These are phyloP conservation scores for Deakozyma indianensis DNA, from an alignment of 805 yeast genomes.

Conservation along the genomic window DNA sequence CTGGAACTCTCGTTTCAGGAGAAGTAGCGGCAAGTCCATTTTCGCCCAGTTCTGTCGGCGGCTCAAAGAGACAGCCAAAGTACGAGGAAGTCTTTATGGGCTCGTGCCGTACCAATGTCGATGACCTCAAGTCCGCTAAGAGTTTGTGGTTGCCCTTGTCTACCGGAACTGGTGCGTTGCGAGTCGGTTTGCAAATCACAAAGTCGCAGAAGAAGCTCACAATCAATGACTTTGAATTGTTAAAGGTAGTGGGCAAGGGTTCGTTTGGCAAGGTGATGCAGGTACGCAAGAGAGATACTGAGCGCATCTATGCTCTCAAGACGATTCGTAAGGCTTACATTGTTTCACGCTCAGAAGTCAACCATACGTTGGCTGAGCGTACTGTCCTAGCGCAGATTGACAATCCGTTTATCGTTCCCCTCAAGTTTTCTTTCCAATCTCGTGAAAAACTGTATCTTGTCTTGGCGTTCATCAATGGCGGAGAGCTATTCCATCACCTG, in stretches of 20 bases:
- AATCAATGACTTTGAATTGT: conserved; percentile 82
- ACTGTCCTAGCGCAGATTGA: conserved; percentile 86
- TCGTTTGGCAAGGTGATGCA: conserved; percentile 99
- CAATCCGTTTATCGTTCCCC: conserved; percentile 91
- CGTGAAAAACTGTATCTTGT: conserved; percentile 90
- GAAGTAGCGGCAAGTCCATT: neutral
- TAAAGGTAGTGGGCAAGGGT: conserved; percentile 95
- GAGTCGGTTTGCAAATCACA: conserved; percentile 52
- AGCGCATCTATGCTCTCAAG: conserved; percentile 86
- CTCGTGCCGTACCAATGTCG: conserved; percentile 40
- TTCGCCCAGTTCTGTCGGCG: conserved; percentile 11
- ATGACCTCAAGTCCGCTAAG: conserved; percentile 10
- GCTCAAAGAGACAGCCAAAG: conserved; percentile 21
- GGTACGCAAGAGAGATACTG: conserved; percentile 89
- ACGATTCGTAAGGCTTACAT: conserved; percentile 90
- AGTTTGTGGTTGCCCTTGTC: conserved; percentile 11
- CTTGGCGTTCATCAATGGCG: conserved; percentile 89
- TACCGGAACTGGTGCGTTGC: conserved; percentile 19
- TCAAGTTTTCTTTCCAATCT: conserved; percentile 92
- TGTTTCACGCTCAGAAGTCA: conserved; percentile 86
- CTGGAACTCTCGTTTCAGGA: neutral
- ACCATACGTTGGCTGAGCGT: conserved; percentile 91
- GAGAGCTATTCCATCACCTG: conserved; percentile 87
- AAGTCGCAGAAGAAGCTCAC: conserved; percentile 45
- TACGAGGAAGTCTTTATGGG: conserved; percentile 64